phyloP scores from a whole-genome alignment of 2,329 filamentous ascomycete genomes.

The Endoconidiophora laricicola region DNA sequence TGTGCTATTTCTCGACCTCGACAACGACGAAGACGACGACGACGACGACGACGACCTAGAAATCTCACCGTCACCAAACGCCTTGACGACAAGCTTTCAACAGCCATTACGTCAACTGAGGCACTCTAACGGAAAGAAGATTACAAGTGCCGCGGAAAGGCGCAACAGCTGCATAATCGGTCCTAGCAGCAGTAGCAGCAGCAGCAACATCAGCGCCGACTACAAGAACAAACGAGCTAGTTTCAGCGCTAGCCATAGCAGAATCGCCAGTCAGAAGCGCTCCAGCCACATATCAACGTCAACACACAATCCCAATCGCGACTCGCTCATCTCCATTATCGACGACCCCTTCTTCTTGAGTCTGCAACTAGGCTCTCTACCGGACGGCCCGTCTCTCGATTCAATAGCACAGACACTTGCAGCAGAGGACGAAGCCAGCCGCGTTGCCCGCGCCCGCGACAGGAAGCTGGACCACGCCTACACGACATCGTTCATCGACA shows the following conservation, averaged over 20 bases:
- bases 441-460: conserved; percentile 9
- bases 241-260: no score
- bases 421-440: conserved; percentile 4
- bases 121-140: no score
- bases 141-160: no score
- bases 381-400: conserved; percentile 19
- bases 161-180: no score
- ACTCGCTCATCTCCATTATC: conserved; percentile 36
- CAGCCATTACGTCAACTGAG: no score
- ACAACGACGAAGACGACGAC: not conserved
- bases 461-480: conserved; percentile 7
- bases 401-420: conserved; percentile 13
- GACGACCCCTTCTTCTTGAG: conserved; percentile 39
- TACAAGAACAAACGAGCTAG: no score
- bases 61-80: no score
- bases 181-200: no score
- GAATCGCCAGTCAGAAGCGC: no score
- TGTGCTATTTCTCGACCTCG: conserved; percentile 8
- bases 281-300: no score
- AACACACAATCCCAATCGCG: conserved; percentile 18
- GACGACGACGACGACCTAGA: not conserved
- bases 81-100: no score
- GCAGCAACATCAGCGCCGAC: no score
- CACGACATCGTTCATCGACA: conserved; percentile 14
- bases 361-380: conserved; percentile 10